Percentiles rank a stretch among this genome's conserved stretches.
Evolutionary conservation across 1,139 yeast species (phyloP).

Genomic region (Suhomyces bolitotheri): DNA sequence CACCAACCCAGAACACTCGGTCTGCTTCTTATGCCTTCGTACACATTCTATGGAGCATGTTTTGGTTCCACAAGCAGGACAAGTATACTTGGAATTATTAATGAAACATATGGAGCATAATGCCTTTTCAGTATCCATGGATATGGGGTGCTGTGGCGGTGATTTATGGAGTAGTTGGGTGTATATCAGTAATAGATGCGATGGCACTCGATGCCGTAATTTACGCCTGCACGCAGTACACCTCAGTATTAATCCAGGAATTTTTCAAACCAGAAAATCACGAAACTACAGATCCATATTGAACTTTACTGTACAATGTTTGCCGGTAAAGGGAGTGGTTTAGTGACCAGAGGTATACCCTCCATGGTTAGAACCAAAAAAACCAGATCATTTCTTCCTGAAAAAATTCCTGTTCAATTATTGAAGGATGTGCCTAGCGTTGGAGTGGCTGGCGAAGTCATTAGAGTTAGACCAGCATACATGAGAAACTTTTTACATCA

Average conservation of each 20-base stretch:
- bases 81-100: slow-evolving; percentile 61
- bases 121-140: slow-evolving; percentile 12
- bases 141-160: too few relatives aligned
- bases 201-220: neutral
- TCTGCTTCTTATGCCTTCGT: slow-evolving; percentile 61
- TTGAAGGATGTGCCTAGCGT: slow-evolving; percentile 61
- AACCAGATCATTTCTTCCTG: slow-evolving; percentile 17
- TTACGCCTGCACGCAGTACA: slow-evolving; percentile 9
- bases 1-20: slow-evolving; percentile 65
- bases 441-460: slow-evolving; percentile 70
- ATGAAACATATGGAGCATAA: slow-evolving; percentile 54
- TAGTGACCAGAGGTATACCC: slow-evolving; percentile 12
- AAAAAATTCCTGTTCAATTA: slow-evolving; percentile 68
- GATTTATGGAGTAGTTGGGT: neutral
- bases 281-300: neutral
- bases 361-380: slow-evolving; percentile 15
- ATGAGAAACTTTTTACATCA: slow-evolving; percentile 81
- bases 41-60: slow-evolving; percentile 79
- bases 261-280: slow-evolving; percentile 8
- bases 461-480: slow-evolving; percentile 74
- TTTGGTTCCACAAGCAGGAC: slow-evolving; percentile 72
- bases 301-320: slow-evolving; percentile 3
- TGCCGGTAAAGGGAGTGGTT: slow-evolving; percentile 8
- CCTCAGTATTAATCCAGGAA: slow-evolving; percentile 6
- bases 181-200: slow-evolving; percentile 4